Evolutionary conservation across 495 filamentous ascomycete genomes (phyloP).

Genomic region (Penicillium bialowiezense): DNA sequence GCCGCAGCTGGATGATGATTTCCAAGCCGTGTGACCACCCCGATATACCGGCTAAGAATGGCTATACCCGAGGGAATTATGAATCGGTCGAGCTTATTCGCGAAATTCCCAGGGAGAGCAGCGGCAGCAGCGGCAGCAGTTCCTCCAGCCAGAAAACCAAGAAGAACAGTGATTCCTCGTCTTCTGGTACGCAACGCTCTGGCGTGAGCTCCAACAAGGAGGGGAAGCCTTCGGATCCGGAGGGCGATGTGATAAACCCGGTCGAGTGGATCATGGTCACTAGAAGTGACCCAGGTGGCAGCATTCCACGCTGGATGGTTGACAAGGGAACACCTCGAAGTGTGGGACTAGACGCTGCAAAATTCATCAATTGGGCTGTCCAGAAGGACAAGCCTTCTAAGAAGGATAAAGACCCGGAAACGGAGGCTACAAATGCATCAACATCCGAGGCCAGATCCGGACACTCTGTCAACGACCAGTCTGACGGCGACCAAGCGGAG

Average conservation of each 20-base stretch:
- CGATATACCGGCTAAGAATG: conserved; percentile 61
- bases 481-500: conserved; percentile 1
- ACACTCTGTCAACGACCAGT: conserved; percentile 9
- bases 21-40: conserved; percentile 80
- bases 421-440: conserved; percentile 6
- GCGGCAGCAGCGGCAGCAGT: background rate
- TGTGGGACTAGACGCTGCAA: conserved; percentile 76
- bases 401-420: conserved; percentile 21
- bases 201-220: conserved; percentile 29
- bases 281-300: conserved; percentile 89
- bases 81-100: conserved; percentile 91
- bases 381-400: conserved; percentile 47
- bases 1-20: conserved; percentile 76
- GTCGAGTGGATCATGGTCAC: conserved; percentile 98
- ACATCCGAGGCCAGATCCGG: conserved; percentile 11
- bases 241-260: conserved; percentile 57
- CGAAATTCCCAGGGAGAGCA: conserved; percentile 61
- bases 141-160: conserved; percentile 1
- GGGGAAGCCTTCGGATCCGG: conserved; percentile 33
- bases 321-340: conserved; percentile 85
- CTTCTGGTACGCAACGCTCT: conserved; percentile 20
- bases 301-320: conserved; percentile 89
- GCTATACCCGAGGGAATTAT: conserved; percentile 80
- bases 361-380: conserved; percentile 84
- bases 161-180: conserved; percentile 4